These are phyloP conservation scores for Aspergillus neotritici DNA, from an alignment of 2,329 filamentous ascomycete species.

Conservation along the genomic window DNA sequence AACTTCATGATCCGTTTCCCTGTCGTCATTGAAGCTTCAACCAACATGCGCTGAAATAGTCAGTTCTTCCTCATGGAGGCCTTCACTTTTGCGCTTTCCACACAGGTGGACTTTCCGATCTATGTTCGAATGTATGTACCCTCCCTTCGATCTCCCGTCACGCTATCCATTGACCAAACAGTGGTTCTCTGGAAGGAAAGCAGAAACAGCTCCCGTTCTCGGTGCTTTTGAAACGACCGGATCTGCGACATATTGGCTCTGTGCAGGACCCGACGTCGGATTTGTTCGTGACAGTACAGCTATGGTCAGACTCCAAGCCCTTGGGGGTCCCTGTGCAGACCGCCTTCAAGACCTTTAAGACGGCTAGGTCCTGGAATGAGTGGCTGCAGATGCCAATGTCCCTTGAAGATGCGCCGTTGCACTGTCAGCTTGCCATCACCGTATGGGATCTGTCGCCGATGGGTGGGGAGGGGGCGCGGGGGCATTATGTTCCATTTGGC, in stretches of 20 bases:
- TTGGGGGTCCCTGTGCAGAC: conserved; percentile 89
- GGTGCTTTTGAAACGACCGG: conserved; percentile 68
- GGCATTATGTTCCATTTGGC: conserved; percentile 83
- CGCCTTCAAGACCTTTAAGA: conserved; percentile 83
- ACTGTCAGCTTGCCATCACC: conserved; percentile 83
- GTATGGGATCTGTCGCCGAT: conserved; percentile 89
- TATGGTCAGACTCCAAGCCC: conserved; percentile 95
- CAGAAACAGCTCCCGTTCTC: conserved; percentile 71
- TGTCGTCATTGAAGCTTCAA: no score
- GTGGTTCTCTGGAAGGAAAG: conserved; percentile 70
- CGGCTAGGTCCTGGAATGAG: conserved; percentile 75
- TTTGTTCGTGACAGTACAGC: conserved; percentile 84
- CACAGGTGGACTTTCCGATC: conserved; percentile 69
- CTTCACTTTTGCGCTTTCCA: conserved; percentile 90
- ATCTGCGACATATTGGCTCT: conserved; percentile 81
- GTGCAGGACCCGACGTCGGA: conserved; percentile 79
- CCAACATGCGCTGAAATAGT: conserved; percentile 1
- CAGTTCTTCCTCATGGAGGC: conserved; percentile 65
- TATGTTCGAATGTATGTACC: conserved; percentile 57
- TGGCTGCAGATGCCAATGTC: conserved; percentile 85
- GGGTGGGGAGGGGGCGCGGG: conserved; percentile 62
- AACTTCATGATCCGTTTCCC: no score
- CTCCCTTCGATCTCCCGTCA: not conserved
- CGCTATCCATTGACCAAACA: conserved; percentile 31
- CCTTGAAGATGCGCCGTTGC: conserved; percentile 74